These are phyloP conservation scores for Asterella californica DNA, from an alignment of 225 moss, liverwort and hornwort species.

Conservation along the genomic window DNA sequence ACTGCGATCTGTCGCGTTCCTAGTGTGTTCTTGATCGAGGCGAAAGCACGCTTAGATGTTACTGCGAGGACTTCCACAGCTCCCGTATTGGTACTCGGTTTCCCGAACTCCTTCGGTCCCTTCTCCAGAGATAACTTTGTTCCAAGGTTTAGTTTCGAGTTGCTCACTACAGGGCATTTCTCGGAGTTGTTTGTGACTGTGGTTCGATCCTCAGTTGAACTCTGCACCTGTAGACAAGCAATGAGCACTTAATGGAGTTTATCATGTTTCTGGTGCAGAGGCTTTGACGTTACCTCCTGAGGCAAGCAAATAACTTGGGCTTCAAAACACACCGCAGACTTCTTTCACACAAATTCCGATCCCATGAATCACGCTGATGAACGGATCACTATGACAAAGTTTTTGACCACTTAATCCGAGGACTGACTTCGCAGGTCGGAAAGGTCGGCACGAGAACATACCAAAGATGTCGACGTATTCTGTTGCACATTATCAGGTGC, in stretches of 20 bases:
- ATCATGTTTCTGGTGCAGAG: not conserved
- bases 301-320: not conserved
- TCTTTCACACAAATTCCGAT: too few relatives aligned
- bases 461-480: not conserved
- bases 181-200: not conserved
- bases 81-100: not conserved
- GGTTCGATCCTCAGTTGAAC: not conserved
- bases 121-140: slow-evolving; percentile 24
- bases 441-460: not conserved
- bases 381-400: not conserved
- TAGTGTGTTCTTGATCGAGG: slow-evolving; percentile 4
- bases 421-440: not conserved
- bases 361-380: too few relatives aligned
- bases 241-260: not conserved
- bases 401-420: not conserved
- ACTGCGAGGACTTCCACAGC: not conserved
- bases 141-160: slow-evolving; percentile 26
- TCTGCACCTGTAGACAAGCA: not conserved
- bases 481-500: not conserved
- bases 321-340: too few relatives aligned
- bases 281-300: not conserved
- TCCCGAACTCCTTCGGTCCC: slow-evolving; percentile 21
- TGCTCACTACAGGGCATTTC: not conserved
- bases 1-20: slow-evolving; percentile 4
- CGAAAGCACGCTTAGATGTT: not conserved